These are phyloP conservation scores for Solanum clarkiae DNA, from an alignment of 257 asterid genomes.

Conservation along the genomic window DNA sequence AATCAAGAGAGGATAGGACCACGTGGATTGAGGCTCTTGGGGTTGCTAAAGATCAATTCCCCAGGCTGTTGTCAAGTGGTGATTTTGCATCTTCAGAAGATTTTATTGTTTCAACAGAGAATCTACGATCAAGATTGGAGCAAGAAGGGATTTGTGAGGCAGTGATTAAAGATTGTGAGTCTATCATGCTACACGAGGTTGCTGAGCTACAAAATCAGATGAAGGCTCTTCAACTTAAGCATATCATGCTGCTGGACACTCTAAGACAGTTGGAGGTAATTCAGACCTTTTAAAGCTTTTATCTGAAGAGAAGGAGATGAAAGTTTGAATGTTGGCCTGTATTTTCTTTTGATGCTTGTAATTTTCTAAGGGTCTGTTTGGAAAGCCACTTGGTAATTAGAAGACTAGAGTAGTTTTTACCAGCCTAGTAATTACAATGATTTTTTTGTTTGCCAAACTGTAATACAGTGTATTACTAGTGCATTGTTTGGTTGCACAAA, in stretches of 20 bases:
- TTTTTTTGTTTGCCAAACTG: too few species aligned
- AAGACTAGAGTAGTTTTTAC: too few species aligned
- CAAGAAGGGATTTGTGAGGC: conserved; percentile 76
- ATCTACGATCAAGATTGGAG: conserved; percentile 48
- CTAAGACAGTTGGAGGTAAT: conserved; percentile 85
- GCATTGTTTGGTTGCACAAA: too few species aligned
- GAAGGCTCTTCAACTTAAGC: conserved; percentile 78
- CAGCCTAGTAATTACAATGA: too few species aligned
- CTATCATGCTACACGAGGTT: conserved; percentile 66
- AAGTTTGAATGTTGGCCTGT: background rate
- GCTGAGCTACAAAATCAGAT: conserved; percentile 73
- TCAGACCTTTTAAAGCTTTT: background rate
- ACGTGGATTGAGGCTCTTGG: conserved; percentile 91
- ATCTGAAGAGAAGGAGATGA: background rate
- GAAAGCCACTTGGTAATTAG: too few species aligned
- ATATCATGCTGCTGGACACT: conserved; percentile 75
- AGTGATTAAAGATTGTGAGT: conserved; percentile 69
- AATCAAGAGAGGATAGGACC: conserved; percentile 78
- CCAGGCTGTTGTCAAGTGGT: conserved; percentile 73
- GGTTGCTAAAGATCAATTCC: conserved; percentile 85
- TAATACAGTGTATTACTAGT: too few species aligned
- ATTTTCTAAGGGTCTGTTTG: background rate
- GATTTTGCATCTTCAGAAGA: conserved; percentile 77
- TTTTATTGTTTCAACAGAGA: conserved; percentile 75
- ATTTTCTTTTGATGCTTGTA: background rate